Evolutionary conservation across 345 rosid species (phyloP).

Genomic region (Linum usitatissimum): DNA sequence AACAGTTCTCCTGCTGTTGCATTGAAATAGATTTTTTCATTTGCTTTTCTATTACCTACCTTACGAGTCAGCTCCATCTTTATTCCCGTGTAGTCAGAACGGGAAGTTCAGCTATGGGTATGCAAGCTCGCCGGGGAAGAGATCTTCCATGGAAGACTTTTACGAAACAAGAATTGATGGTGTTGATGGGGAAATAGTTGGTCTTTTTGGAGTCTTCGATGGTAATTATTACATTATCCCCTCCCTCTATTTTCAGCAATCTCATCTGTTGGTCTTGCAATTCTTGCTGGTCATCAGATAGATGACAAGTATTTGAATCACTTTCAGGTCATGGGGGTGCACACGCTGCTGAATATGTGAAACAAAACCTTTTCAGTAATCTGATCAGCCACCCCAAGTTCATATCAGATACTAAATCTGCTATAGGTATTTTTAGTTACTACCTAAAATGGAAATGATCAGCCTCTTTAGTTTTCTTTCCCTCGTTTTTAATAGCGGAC

Average conservation of each 20-base stretch:
- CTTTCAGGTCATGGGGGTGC: slow-evolving; percentile 96
- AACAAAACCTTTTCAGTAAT: slow-evolving; percentile 86
- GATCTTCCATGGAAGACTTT: slow-evolving; percentile 98
- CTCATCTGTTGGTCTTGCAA: not conserved
- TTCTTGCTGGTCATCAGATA: not conserved
- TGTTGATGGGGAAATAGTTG: slow-evolving; percentile 88
- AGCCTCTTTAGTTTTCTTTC: not conserved
- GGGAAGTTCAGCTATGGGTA: slow-evolving; percentile 97
- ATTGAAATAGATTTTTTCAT: too few species aligned
- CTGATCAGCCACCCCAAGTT: slow-evolving; percentile 90
- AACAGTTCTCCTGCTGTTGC: too few species aligned
- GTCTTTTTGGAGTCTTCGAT: slow-evolving; percentile 97
- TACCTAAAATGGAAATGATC: slow-evolving; percentile 1
- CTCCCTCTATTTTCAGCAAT: not conserved
- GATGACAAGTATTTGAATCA: slow-evolving; percentile 7
- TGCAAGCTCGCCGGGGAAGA: slow-evolving; percentile 94
- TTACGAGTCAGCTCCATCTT: not conserved
- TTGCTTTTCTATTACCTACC: too few species aligned
- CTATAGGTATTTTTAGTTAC: slow-evolving; percentile 51
- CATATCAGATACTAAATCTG: slow-evolving; percentile 83
- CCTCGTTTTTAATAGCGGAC: slow-evolving; percentile 11
- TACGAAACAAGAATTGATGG: slow-evolving; percentile 92
- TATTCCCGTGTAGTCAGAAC: slow-evolving; percentile 46
- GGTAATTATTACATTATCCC: slow-evolving; percentile 35
- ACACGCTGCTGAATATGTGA: slow-evolving; percentile 97